Percentiles rank a stretch among this genome's conserved stretches.
phyloP scores from a whole-genome alignment of 768 basidiomycete species.

The Roridomyces roridus region DNA sequence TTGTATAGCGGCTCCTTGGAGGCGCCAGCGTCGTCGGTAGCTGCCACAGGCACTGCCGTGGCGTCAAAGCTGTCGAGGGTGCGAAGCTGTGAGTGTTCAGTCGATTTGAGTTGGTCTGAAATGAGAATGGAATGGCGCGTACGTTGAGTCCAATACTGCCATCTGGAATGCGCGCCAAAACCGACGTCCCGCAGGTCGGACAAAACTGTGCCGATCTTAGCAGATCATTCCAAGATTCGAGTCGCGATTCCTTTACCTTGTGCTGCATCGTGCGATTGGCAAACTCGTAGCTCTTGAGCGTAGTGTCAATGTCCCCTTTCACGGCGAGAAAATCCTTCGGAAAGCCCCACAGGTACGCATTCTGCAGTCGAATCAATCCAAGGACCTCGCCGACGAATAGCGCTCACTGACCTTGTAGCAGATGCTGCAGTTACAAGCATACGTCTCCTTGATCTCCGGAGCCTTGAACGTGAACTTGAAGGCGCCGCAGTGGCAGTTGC shows the following conservation, averaged over 20 bases:
- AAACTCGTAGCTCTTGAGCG: slow-evolving; percentile 16
- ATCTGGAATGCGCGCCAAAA: slow-evolving; percentile 6
- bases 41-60: background rate
- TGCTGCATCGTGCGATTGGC: slow-evolving; percentile 9
- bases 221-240: background rate
- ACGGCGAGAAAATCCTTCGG: slow-evolving; percentile 8
- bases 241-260: slow-evolving; percentile 8
- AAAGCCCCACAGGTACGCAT: slow-evolving; percentile 17
- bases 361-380: slow-evolving; percentile 4
- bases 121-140: background rate
- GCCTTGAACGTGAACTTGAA: slow-evolving; percentile 19
- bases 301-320: slow-evolving; percentile 15
- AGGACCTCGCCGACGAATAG: no score
- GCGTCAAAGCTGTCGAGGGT: slow-evolving; percentile 2
- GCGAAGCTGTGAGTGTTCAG: background rate
- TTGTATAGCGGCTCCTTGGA: background rate
- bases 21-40: background rate
- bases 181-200: slow-evolving; percentile 18
- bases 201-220: slow-evolving; percentile 9
- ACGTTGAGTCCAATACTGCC: slow-evolving; percentile 9
- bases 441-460: background rate
- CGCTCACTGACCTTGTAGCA: background rate
- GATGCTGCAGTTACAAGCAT: slow-evolving; percentile 15
- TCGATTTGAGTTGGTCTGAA: background rate
- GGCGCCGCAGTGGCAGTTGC: slow-evolving; percentile 23